phyloP scores from a whole-genome alignment of 1,284 basidiomycete genomes.

The Flammula alnicola region DNA sequence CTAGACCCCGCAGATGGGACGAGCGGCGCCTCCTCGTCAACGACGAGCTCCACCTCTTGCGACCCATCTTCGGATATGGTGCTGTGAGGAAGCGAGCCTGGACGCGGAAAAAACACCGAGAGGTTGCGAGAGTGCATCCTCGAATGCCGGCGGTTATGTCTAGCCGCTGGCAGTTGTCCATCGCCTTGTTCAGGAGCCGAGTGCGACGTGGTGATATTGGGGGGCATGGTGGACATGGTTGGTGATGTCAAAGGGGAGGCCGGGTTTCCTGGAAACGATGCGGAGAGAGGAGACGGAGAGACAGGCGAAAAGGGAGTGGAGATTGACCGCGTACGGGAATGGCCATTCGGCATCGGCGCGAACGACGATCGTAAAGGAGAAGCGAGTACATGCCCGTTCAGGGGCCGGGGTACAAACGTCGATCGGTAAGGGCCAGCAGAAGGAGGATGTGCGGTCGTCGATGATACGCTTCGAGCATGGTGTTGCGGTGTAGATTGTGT shows the following conservation, averaged over 20 bases:
- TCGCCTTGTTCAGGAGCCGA: conserved; percentile 21
- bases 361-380: conserved; percentile 59
- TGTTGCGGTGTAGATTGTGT: conserved; percentile 9
- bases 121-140: conserved; percentile 90
- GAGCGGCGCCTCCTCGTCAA: conserved; percentile 50
- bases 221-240: conserved; percentile 12
- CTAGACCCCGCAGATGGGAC: conserved; percentile 46
- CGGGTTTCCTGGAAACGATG: conserved; percentile 29
- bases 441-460: conserved; percentile 20
- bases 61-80: conserved; percentile 71
- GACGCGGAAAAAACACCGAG: conserved; percentile 88
- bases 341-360: conserved; percentile 38
- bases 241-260: conserved; percentile 10
- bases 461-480: conserved; percentile 19
- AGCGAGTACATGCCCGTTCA: conserved; percentile 31
- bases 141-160: conserved; percentile 61
- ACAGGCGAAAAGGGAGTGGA: conserved; percentile 61
- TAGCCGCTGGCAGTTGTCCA: conserved; percentile 26
- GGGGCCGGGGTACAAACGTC: conserved; percentile 28
- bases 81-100: conserved; percentile 62
- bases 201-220: conserved; percentile 26
- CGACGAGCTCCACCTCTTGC: conserved; percentile 54
- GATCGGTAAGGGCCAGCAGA: conserved; percentile 36
- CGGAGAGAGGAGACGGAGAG: conserved; percentile 31
- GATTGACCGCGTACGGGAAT: conserved; percentile 57